A percentile compares a stretch with the other conserved stretches of the same genome.
Conservation (phyloP, 2,329 filamentous ascomycete genomes). For the Bimuria novae-zelandiae region DNA sequence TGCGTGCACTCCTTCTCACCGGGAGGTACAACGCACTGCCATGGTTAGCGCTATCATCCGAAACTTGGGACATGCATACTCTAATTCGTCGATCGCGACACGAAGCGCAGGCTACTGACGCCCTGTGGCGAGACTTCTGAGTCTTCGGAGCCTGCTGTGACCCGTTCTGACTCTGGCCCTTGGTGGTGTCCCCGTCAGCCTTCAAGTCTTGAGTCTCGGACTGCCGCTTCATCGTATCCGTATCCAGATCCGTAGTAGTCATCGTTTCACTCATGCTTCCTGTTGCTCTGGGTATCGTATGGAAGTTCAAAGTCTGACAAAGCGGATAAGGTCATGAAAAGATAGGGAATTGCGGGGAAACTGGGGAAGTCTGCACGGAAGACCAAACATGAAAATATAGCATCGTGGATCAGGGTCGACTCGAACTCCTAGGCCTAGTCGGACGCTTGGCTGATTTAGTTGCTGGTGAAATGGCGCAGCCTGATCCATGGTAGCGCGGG, state of each 20-base stretch:
- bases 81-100: slow-evolving; percentile 54
- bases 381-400: slow-evolving; percentile 20
- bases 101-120: slow-evolving; percentile 61
- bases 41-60: slow-evolving; percentile 26
- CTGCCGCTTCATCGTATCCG: slow-evolving; percentile 19
- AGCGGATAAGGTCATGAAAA: neutral
- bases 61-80: slow-evolving; percentile 25
- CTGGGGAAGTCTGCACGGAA: slow-evolving; percentile 12
- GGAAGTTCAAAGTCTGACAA: too few relatives aligned
- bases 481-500: slow-evolving; percentile 26
- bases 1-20: slow-evolving; percentile 58
- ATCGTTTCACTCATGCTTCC: slow-evolving; percentile 20
- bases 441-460: slow-evolving; percentile 20
- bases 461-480: slow-evolving; percentile 19
- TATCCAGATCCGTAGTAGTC: slow-evolving; percentile 12
- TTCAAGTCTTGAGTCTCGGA: slow-evolving; percentile 21
- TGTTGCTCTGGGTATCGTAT: neutral
- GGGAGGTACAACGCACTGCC: slow-evolving; percentile 59
- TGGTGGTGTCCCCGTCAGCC: slow-evolving; percentile 13
- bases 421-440: slow-evolving; percentile 18
- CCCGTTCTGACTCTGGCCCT: slow-evolving; percentile 15
- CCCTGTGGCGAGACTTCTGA: slow-evolving; percentile 47
- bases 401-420: slow-evolving; percentile 12
- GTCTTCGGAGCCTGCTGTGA: slow-evolving; percentile 27
- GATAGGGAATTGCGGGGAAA: slow-evolving; percentile 10